These are phyloP conservation scores for Talaromyces sp. DNA, from an alignment of 2,329 filamentous ascomycete genomes.

Conservation along the genomic window DNA sequence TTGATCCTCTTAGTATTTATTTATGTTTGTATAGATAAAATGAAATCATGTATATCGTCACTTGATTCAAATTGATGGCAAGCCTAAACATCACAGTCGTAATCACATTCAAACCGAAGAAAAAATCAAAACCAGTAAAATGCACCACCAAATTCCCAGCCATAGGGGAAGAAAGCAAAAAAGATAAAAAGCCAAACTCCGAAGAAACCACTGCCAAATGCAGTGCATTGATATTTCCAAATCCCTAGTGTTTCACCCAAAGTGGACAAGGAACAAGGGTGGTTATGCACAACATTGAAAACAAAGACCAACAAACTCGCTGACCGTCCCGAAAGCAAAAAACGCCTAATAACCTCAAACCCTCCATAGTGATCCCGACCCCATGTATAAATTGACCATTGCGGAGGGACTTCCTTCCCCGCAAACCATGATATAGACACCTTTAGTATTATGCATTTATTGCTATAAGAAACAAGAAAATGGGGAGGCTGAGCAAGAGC, in stretches of 20 bases:
- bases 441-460: neutral
- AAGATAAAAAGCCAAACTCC: neutral
- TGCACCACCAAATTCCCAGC: neutral
- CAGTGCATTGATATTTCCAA: neutral
- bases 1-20: too few relatives aligned
- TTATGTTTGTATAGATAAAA: neutral
- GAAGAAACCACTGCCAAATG: neutral
- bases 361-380: neutral
- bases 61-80: neutral
- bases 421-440: neutral
- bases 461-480: neutral
- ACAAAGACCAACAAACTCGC: neutral
- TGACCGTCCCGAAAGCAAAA: neutral
- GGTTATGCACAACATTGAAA: neutral
- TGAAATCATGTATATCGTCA: neutral
- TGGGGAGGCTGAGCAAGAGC: neutral
- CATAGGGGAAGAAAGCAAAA: neutral
- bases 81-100: neutral
- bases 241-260: neutral
- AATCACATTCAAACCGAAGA: neutral
- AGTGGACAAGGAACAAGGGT: neutral
- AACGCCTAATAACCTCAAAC: neutral
- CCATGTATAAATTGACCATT: neutral
- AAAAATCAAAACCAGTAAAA: neutral
- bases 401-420: neutral